phyloP scores from a whole-genome alignment of 139 green algal genomes.

The Chlamydomonas asymmetrica region DNA sequence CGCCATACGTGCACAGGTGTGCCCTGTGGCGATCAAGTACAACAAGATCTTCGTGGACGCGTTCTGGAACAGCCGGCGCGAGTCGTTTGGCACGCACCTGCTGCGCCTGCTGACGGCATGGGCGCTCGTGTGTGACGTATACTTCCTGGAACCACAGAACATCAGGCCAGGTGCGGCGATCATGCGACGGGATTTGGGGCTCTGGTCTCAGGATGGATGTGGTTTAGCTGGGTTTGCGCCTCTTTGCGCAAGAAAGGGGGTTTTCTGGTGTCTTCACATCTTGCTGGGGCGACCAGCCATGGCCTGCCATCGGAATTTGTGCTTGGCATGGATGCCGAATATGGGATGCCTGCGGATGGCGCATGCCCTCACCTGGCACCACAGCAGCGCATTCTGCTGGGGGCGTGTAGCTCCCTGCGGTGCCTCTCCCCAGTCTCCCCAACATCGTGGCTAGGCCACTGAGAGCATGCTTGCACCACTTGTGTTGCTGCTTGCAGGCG shows the following conservation, averaged over 20 bases:
- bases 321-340: background rate
- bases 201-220: background rate
- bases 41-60: slow-evolving; percentile 99
- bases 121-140: slow-evolving; percentile 95
- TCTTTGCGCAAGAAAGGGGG: background rate
- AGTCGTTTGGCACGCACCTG: slow-evolving; percentile 94
- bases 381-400: no score
- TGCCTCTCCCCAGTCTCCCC: no score
- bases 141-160: slow-evolving; percentile 91
- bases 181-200: no score
- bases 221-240: background rate
- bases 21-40: slow-evolving; percentile 98
- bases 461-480: no score
- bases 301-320: no score
- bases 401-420: no score
- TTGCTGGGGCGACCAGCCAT: background rate
- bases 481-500: slow-evolving; percentile 36
- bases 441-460: no score
- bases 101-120: slow-evolving; percentile 92
- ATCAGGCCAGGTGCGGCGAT: slow-evolving; percentile 25
- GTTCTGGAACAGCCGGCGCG: slow-evolving; percentile 91
- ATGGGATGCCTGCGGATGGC: no score
- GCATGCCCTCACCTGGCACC: no score
- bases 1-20: no score
- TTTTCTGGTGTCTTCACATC: background rate